A percentile compares a stretch with the other conserved stretches of the same genome.
Evolutionary conservation across 78 protist species (phyloP).

Genomic region (Dictyostelium intermedium): DNA sequence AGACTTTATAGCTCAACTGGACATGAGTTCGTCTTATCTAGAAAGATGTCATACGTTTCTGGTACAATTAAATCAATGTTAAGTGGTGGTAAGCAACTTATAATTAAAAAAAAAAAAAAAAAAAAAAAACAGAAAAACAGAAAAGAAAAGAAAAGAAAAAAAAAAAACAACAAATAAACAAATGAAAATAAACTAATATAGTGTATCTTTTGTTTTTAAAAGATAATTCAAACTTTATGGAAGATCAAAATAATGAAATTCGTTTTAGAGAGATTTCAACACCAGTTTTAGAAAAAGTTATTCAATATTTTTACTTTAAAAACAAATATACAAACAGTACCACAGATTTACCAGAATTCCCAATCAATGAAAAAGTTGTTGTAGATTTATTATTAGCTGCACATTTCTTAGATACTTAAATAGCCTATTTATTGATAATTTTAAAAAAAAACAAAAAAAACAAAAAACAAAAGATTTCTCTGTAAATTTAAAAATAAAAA

Average conservation of each 20-base stretch:
- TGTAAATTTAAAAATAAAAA: not conserved
- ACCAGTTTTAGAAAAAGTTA: constrained; percentile 83
- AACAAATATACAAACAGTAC: constrained; percentile 80
- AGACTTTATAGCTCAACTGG: constrained; percentile 67
- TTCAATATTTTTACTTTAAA: constrained; percentile 89
- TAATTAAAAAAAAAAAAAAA: not conserved
- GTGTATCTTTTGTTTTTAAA: not conserved
- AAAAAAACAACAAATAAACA: not conserved
- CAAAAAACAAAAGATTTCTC: not conserved
- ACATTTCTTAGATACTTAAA: constrained; percentile 89
- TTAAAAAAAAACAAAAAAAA: not conserved
- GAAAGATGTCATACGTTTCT: constrained; percentile 86
- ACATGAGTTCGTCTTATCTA: constrained; percentile 83
- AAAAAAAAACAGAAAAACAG: not conserved
- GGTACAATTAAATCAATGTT: constrained; percentile 93
- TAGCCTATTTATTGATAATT: not conserved
- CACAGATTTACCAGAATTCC: constrained; percentile 89
- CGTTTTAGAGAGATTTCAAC: constrained; percentile 84
- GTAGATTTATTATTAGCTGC: constrained; percentile 91
- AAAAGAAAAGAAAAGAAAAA: not conserved
- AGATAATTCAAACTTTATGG: constrained; percentile 75
- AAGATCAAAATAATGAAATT: constrained; percentile 83
- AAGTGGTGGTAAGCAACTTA: constrained; percentile 76
- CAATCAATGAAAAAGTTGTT: constrained; percentile 86
- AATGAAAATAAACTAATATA: too few relatives aligned